Conservation (phyloP, 306 rosid species). For the Rosa lucieae region DNA sequence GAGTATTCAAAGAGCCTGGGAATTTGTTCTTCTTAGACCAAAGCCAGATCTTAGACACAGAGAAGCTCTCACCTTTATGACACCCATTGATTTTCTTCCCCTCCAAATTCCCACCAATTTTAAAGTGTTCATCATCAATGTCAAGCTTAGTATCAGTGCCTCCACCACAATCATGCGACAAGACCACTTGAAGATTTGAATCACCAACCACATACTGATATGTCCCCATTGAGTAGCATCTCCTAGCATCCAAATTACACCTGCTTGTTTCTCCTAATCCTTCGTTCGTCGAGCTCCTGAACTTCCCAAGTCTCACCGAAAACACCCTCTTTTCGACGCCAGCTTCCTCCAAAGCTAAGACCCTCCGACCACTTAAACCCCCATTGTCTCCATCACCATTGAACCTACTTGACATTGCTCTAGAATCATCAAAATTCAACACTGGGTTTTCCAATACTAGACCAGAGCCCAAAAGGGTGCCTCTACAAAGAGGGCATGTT, state of each 20-base stretch:
- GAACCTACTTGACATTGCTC: conserved; percentile 30
- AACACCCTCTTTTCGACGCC: conserved; percentile 49
- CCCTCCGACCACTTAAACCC: not conserved
- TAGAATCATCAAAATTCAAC: conserved; percentile 27
- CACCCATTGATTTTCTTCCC: conserved; percentile 59
- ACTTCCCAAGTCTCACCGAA: conserved; percentile 85
- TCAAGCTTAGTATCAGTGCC: conserved; percentile 11
- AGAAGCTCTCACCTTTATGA: conserved; percentile 72
- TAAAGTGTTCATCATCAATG: not conserved
- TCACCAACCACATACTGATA: conserved; percentile 69
- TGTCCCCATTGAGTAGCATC: conserved; percentile 94
- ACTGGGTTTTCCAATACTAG: conserved; percentile 36
- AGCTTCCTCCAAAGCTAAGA: conserved; percentile 36
- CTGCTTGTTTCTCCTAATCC: conserved; percentile 44
- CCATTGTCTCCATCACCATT: conserved; percentile 35
- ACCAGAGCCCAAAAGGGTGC: conserved; percentile 35
- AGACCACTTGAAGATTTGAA: conserved; percentile 58
- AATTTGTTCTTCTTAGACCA: conserved; percentile 63
- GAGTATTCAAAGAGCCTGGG: conserved; percentile 38
- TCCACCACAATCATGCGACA: conserved; percentile 18
- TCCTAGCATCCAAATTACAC: conserved; percentile 54
- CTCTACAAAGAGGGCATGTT: conserved; percentile 91
- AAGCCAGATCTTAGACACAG: conserved; percentile 94
- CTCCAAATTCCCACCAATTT: conserved; percentile 39
- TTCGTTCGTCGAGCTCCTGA: conserved; percentile 37